Evolutionary conservation across 139 green algal species (phyloP).

Genomic region (Trebouxia sp.): DNA sequence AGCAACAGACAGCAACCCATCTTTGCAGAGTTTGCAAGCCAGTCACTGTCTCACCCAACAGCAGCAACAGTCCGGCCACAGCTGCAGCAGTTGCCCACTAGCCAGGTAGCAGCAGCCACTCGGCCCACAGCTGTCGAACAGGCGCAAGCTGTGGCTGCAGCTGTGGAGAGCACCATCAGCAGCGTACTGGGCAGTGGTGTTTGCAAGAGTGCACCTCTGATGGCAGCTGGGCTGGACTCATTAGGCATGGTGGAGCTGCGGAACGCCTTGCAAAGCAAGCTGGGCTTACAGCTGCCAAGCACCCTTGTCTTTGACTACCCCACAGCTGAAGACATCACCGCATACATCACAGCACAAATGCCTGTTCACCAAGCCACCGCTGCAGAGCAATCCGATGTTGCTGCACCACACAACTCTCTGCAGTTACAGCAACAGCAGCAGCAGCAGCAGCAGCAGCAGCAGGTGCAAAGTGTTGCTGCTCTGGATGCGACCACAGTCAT

Average conservation of each 20-base stretch:
- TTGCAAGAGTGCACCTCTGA: slow-evolving; percentile 24
- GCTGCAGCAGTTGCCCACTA: too few species aligned
- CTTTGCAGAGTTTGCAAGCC: not conserved
- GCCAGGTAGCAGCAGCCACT: not conserved
- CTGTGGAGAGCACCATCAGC: slow-evolving; percentile 4
- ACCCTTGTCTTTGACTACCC: slow-evolving; percentile 80
- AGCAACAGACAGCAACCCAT: not conserved
- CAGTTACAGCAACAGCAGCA: not conserved
- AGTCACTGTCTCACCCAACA: not conserved
- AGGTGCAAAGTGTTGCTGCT: not conserved
- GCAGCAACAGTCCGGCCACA: too few species aligned
- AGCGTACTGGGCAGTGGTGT: slow-evolving; percentile 49
- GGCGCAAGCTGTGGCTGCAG: not conserved
- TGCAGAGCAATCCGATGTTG: not conserved
- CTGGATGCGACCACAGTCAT: not conserved
- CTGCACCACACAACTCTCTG: too few species aligned
- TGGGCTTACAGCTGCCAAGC: slow-evolving; percentile 63
- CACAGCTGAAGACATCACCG: slow-evolving; percentile 33
- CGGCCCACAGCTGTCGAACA: not conserved
- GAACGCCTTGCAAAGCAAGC: slow-evolving; percentile 43
- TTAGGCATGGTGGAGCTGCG: slow-evolving; percentile 76
- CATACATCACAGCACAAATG: not conserved
- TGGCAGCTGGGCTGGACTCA: slow-evolving; percentile 42
- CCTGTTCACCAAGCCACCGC: not conserved
- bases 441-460: not conserved